These are phyloP conservation scores for Penicillium sp. DNA, from an alignment of 2,329 filamentous ascomycete species.

Conservation along the genomic window DNA sequence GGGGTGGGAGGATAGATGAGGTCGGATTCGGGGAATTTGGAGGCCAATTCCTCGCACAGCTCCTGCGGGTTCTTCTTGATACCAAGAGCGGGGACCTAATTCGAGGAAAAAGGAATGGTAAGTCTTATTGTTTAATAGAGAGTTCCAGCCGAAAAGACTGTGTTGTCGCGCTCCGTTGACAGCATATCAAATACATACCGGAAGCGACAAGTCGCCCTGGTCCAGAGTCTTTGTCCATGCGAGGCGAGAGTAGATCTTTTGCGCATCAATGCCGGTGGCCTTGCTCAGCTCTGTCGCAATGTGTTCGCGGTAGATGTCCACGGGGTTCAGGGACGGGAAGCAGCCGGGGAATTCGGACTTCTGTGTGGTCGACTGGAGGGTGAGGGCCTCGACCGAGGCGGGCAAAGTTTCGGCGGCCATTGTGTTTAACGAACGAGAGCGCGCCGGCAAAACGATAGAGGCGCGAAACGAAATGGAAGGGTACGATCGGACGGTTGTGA, in stretches of 20 bases:
- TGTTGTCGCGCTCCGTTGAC: not conserved
- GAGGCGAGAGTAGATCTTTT: slow-evolving; percentile 41
- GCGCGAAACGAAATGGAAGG: slow-evolving; percentile 11
- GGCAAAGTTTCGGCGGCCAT: slow-evolving; percentile 39
- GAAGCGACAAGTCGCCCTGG: slow-evolving; percentile 47
- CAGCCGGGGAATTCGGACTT: slow-evolving; percentile 42
- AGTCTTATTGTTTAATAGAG: slow-evolving; percentile 4
- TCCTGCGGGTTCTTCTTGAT: slow-evolving; percentile 60
- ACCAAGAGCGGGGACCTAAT: slow-evolving; percentile 43
- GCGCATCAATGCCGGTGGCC: slow-evolving; percentile 38
- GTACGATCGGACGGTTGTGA: slow-evolving; percentile 5
- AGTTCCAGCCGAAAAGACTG: not conserved
- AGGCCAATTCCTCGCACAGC: slow-evolving; percentile 54
- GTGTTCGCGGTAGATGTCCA: slow-evolving; percentile 48
- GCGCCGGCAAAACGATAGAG: slow-evolving; percentile 11
- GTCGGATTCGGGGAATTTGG: slow-evolving; percentile 58
- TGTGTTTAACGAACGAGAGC: slow-evolving; percentile 19
- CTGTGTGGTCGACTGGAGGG: slow-evolving; percentile 40
- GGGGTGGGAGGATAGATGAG: slow-evolving; percentile 55
- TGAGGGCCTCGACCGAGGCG: slow-evolving; percentile 37
- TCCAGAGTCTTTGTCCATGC: slow-evolving; percentile 47
- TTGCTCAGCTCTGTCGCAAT: slow-evolving; percentile 44
- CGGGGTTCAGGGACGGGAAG: slow-evolving; percentile 46
- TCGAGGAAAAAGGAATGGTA: not conserved
- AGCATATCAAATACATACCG: slow-evolving; percentile 33